phyloP scores from a whole-genome alignment of 176 grass and related monocot species.

The Musa beccarii region DNA sequence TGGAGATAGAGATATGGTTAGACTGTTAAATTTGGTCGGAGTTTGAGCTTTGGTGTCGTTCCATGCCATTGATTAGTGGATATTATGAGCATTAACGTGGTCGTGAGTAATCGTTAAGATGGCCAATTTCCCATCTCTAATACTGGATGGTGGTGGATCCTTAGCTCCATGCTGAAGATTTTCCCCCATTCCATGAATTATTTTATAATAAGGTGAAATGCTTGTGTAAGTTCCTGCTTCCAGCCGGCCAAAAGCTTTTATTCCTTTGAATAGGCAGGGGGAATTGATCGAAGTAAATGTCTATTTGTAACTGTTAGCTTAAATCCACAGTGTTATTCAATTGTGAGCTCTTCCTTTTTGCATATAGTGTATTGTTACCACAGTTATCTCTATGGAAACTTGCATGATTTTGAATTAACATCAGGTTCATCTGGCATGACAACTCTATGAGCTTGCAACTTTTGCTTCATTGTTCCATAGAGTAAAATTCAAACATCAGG shows the following conservation, averaged over 20 bases:
- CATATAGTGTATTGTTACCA: background rate
- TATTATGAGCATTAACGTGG: too few species aligned
- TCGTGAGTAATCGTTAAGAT: too few species aligned
- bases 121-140: too few species aligned
- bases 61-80: background rate
- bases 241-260: too few species aligned
- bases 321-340: background rate
- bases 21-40: background rate
- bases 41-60: background rate
- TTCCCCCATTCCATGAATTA: background rate
- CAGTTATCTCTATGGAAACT: background rate
- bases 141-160: too few species aligned
- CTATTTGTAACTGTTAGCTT: too few species aligned
- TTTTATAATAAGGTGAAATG: too few species aligned
- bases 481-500: background rate
- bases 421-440: background rate
- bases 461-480: too few species aligned
- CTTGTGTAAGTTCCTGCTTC: too few species aligned
- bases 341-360: background rate
- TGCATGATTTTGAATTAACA: background rate
- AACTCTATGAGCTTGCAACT: too few species aligned
- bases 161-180: background rate
- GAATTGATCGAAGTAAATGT: too few species aligned
- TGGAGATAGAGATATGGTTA: background rate
- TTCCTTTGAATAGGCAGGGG: too few species aligned